Base-by-base conservation (phyloP, 768 basidiomycete species). In the Lactarius akahatsu region DNA sequence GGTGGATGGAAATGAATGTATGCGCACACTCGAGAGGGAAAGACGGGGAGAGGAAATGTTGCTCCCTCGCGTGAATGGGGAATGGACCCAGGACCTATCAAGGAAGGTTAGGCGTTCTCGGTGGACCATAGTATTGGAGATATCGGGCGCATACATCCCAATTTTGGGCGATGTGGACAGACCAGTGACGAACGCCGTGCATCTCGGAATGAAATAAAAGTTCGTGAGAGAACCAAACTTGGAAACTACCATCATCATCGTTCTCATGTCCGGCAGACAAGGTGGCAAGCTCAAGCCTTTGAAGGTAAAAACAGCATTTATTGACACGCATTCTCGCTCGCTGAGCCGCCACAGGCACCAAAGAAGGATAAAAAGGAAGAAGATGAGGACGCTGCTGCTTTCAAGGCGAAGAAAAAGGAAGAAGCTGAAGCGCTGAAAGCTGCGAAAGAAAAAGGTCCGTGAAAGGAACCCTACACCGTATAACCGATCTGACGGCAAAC, bases 281-380 rank as follows among this genome's bases (percentile, higher is more conserved):
- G 91, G 89, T 68, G 92, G 92, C 74, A 94, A 94, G 78, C 73
- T 88, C 61, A 94, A 94, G 83, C 92, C 92, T 61, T 78, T 94
- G 71, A 94, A 94, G 91, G 92, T 87, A 20, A 36, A 72, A 34
- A 11, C 40, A n/a, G 28, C 50, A 11, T 57, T 26, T 54, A 59
- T 61, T 60, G 23, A 45, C 15, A 38, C 47, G 18, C 32, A 32
- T 45, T 57, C 10, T 55, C 34, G 13, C 38, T 60, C 10, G 23
- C 43, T 50, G 8, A 58, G n/a, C 47, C 5, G 4, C 28, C 4
- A 13, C 69, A 94, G 92, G 87, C 90, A 61, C 82, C 92, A 50
- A 94, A 93, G 86, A 94, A 94, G 76, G 87, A 86, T 0, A 86
- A 87, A 77, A 86, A 83, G 71, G 90, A 88, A 1, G 84, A 86